A percentile compares a stretch with the other conserved stretches of the same genome.
Evolutionary conservation across 2,329 filamentous ascomycete species (phyloP).

Genomic region (Alternaria sp.): DNA sequence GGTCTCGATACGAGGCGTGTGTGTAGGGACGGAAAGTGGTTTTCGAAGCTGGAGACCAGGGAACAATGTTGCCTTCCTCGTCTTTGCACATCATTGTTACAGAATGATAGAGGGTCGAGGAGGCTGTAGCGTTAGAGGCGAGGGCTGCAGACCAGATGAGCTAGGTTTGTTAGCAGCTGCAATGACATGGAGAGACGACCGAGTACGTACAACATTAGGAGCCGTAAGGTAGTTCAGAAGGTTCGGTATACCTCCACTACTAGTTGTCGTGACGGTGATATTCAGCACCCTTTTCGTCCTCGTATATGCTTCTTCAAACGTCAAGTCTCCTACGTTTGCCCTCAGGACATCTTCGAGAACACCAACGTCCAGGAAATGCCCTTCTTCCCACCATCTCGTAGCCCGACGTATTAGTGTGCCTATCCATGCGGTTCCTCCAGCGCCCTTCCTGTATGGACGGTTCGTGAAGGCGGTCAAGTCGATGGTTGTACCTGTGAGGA

Average conservation of each 20-base stretch:
- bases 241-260: conserved; percentile 78
- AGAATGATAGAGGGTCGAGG: conserved; percentile 70
- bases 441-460: conserved; percentile 36
- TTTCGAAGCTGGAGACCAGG: conserved; percentile 71
- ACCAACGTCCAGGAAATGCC: conserved; percentile 82
- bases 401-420: conserved; percentile 71
- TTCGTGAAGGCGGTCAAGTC: conserved; percentile 79
- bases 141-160: conserved; percentile 83
- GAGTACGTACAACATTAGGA: conserved; percentile 79
- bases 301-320: conserved; percentile 90
- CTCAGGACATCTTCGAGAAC: conserved; percentile 85
- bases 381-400: conserved; percentile 74
- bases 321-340: conserved; percentile 85
- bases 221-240: conserved; percentile 92
- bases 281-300: conserved; percentile 87
- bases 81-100: conserved; percentile 81
- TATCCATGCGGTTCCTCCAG: conserved; percentile 52
- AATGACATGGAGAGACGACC: neutral
- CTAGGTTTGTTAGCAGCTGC: conserved; percentile 51
- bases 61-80: conserved; percentile 73
- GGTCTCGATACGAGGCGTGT: conserved; percentile 68
- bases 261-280: conserved; percentile 84
- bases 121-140: conserved; percentile 75
- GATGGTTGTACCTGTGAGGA: conserved; percentile 81
- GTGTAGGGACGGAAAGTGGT: conserved; percentile 75